These are phyloP conservation scores for Phoma sp. DNA, from an alignment of 2,329 filamentous ascomycete genomes.

Conservation along the genomic window DNA sequence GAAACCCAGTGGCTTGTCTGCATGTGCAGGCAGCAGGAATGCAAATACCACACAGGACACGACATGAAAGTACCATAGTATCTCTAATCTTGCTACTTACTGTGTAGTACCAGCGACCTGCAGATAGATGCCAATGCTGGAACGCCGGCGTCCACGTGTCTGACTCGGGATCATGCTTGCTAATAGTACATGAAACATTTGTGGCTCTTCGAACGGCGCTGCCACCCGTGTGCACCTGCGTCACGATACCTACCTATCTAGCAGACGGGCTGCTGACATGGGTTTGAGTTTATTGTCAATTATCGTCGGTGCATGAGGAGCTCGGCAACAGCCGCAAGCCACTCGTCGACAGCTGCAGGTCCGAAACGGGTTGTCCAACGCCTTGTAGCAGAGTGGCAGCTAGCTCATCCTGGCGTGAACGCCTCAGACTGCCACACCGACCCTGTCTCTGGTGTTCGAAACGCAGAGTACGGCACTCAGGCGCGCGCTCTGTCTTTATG, in stretches of 20 bases:
- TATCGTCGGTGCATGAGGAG: constrained; percentile 8
- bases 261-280: background rate
- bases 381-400: no score
- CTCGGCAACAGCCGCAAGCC: constrained; percentile 13
- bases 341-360: background rate
- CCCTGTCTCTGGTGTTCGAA: no score
- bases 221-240: constrained; percentile 13
- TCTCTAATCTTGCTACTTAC: background rate
- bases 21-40: background rate
- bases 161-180: constrained; percentile 17
- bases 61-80: background rate
- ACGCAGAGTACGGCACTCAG: no score
- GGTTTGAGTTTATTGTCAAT: constrained; percentile 8
- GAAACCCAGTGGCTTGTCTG: constrained; percentile 12
- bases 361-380: no score
- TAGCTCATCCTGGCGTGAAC: background rate
- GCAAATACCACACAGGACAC: background rate
- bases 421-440: background rate
- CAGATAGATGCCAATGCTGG: constrained; percentile 6
- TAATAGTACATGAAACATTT: constrained; percentile 11
- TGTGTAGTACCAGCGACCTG: background rate
- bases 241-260: background rate
- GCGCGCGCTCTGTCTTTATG: no score
- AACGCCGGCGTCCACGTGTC: constrained; percentile 15
- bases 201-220: constrained; percentile 1